Percentiles rank a stretch among this genome's conserved stretches.
These are phyloP conservation scores for Lathyrus tuberosus DNA, from an alignment of 306 rosid species.

Conservation along the genomic window DNA sequence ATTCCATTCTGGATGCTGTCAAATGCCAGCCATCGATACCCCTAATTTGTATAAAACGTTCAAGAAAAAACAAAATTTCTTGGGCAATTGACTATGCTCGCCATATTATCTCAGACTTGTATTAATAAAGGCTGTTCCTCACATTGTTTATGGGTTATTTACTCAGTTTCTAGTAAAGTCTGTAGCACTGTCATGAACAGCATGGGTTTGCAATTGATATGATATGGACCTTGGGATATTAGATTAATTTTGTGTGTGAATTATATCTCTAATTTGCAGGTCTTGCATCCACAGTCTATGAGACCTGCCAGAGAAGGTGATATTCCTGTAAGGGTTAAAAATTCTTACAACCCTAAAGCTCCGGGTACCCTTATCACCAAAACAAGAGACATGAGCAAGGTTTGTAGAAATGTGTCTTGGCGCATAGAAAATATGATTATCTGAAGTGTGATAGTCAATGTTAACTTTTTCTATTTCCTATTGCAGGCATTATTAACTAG, in stretches of 20 bases:
- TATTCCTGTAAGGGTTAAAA: slow-evolving; percentile 97
- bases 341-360: slow-evolving; percentile 93
- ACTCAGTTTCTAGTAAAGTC: slow-evolving; percentile 3
- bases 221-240: slow-evolving; percentile 24
- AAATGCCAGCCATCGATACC: slow-evolving; percentile 14
- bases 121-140: background rate
- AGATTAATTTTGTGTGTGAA: background rate
- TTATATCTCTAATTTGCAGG: slow-evolving; percentile 55
- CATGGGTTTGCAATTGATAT: slow-evolving; percentile 1
- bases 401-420: slow-evolving; percentile 43
- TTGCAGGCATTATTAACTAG: slow-evolving; percentile 88
- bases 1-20: slow-evolving; percentile 20
- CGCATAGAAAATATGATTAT: slow-evolving; percentile 25
- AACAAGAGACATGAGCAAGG: slow-evolving; percentile 92
- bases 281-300: slow-evolving; percentile 99
- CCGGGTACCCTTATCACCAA: slow-evolving; percentile 90
- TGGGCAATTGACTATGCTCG: background rate
- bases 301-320: slow-evolving; percentile 97
- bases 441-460: slow-evolving; percentile 26
- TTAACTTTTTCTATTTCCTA: slow-evolving; percentile 37
- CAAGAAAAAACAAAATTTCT: background rate
- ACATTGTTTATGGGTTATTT: slow-evolving; percentile 19
- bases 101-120: slow-evolving; percentile 26
- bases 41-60: background rate
- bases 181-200: slow-evolving; percentile 1